phyloP scores from a whole-genome alignment of 2,329 filamentous ascomycete genomes.

The Karstenula rhodostoma region DNA sequence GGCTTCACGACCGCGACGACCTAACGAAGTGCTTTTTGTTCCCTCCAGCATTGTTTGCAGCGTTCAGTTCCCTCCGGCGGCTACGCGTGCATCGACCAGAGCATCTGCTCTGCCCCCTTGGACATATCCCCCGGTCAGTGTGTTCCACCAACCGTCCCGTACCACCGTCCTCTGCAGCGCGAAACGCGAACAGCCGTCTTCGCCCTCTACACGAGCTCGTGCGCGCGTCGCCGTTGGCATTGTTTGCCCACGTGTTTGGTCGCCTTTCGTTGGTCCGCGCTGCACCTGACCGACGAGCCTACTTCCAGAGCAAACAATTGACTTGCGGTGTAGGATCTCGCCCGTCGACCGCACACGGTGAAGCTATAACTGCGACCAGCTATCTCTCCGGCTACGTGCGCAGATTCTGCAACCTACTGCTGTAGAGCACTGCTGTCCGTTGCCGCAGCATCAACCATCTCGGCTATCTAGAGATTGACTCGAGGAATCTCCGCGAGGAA shows the following conservation, averaged over 20 bases:
- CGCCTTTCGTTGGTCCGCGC: constrained; percentile 34
- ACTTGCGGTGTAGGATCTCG: constrained; percentile 43
- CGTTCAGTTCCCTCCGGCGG: constrained; percentile 38
- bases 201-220: constrained; percentile 19
- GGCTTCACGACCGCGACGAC: constrained; percentile 52
- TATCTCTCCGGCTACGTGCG: constrained; percentile 39
- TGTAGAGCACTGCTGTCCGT: constrained; percentile 32
- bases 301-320: constrained; percentile 45
- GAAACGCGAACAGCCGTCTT: constrained; percentile 23
- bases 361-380: constrained; percentile 37
- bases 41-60: constrained; percentile 51
- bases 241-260: constrained; percentile 44
- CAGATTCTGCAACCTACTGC: constrained; percentile 41
- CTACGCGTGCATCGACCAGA: constrained; percentile 24
- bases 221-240: constrained; percentile 21
- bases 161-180: constrained; percentile 26
- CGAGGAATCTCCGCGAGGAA: constrained; percentile 24
- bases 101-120: constrained; percentile 26
- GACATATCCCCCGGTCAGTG: constrained; percentile 25
- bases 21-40: constrained; percentile 50
- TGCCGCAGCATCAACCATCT: constrained; percentile 29
- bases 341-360: constrained; percentile 26
- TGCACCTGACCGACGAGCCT: constrained; percentile 28
- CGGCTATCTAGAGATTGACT: constrained; percentile 37
- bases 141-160: constrained; percentile 32